Percentiles rank a stretch among this genome's conserved stretches.
phyloP scores from a whole-genome alignment of 331 rosid genomes.

The Malus hybrid region DNA sequence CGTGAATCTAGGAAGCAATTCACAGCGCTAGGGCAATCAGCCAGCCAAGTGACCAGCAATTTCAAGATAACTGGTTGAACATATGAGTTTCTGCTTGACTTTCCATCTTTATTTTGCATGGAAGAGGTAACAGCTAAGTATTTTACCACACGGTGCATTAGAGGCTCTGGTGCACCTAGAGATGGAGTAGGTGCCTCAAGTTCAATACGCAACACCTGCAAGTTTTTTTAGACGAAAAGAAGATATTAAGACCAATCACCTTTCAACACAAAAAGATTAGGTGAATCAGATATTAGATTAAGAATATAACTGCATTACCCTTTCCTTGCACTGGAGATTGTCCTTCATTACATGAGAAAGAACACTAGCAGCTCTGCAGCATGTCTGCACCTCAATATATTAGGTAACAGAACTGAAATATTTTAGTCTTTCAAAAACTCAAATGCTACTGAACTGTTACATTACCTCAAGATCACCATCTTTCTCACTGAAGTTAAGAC shows the following conservation, averaged over 20 bases:
- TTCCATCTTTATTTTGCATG: constrained; percentile 65
- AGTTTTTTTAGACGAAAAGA: constrained; percentile 9
- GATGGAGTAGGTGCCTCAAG: constrained; percentile 73
- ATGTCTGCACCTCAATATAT: constrained; percentile 51
- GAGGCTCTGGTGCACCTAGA: constrained; percentile 74
- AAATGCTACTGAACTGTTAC: not conserved
- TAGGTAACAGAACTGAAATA: not conserved
- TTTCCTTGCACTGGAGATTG: constrained; percentile 83
- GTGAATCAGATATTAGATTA: not conserved
- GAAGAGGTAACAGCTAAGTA: constrained; percentile 82
- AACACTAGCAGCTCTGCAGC: constrained; percentile 93
- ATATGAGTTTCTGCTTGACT: constrained; percentile 46
- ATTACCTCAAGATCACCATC: constrained; percentile 88
- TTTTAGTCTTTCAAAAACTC: not conserved
- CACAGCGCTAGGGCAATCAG: constrained; percentile 77
- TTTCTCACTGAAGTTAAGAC: constrained; percentile 77
- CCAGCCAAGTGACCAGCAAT: constrained; percentile 74
- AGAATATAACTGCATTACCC: constrained; percentile 41
- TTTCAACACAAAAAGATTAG: not conserved
- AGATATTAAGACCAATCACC: not conserved
- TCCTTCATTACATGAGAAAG: constrained; percentile 82
- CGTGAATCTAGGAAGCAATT: constrained; percentile 83
- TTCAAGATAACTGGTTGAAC: constrained; percentile 65
- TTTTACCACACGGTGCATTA: constrained; percentile 78
- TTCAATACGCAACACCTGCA: constrained; percentile 73